Base-by-base conservation (phyloP, 352 stramenopile genomes). In the Globisporangium nunn region DNA sequence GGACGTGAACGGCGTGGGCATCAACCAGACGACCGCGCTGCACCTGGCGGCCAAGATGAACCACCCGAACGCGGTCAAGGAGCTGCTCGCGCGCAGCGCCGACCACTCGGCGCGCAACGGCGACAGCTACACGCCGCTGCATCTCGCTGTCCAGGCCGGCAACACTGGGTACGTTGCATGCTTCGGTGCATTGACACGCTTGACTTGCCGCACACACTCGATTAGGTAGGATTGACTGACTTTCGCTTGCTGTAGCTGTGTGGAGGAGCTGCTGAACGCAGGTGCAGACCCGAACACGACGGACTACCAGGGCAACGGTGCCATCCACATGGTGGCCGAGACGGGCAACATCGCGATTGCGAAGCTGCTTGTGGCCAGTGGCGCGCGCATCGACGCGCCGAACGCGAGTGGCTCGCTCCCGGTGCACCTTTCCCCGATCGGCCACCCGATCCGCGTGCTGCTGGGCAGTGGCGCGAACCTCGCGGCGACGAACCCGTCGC, bases 11-110 rank as follows among this genome's bases (percentile, higher is more conserved):
- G 84, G 84, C 33, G 82, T 91, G 4, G 84, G 84, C 8, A 89
- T 94, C 61, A 92, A 94, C 61, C 84, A 94, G 66, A 88, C 78
- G 18, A 91, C 82, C 18, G 84, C 84, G 52, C 61, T 94, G 51
- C 84, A 94, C 56, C 52, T 92, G 37, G 81, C 84, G 0, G 76
- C 80, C 28, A 73, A 78, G 10, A 91, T 89, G 63, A 87, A 90
- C 58, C 81, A 92, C 63, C 48, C 79, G 35, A 85, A 89, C 52
- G 77, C 75, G 7, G 81, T 92, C 1, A 84, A 87, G 53, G 81
- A 92, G 52, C 59, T 94, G 37, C 61, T 92, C 7, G 70, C 78
- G 15, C 73, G 82, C 51, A 81, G 81, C 8, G 84, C 84, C 0
- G 82, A 92, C 54, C 70, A 72, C 3, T 80, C 74, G 1, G 77